Percentiles rank a stretch among this genome's conserved stretches.
These are phyloP conservation scores for Chlorella variabilis DNA, from an alignment of 163 green algal species.

Conservation along the genomic window DNA sequence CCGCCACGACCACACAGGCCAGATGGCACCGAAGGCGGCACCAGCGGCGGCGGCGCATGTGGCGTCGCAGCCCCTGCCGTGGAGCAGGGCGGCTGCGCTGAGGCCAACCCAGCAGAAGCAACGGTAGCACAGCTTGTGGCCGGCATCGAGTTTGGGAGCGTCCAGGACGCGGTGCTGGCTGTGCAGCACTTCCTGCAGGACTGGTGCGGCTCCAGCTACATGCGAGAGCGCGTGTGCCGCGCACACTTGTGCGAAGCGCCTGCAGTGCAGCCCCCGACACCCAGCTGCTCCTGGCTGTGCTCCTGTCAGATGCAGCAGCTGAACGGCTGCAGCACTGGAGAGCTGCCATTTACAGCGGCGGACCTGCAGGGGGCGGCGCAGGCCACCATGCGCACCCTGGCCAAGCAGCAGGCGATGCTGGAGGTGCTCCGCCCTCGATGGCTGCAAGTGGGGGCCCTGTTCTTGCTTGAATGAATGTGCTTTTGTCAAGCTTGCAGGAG, in stretches of 20 bases:
- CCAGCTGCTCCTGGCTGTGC: conserved; percentile 24
- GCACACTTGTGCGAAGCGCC: not conserved
- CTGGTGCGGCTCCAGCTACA: not conserved
- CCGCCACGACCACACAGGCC: too few species aligned
- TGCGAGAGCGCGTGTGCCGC: conserved; percentile 19
- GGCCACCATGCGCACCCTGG: not conserved
- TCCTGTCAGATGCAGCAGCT: not conserved
- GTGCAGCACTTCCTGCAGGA: conserved; percentile 16
- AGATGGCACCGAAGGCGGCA: too few species aligned
- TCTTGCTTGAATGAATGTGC: not conserved
- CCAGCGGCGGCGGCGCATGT: not conserved
- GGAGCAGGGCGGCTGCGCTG: not conserved
- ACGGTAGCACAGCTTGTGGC: not conserved
- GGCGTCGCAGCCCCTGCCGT: too few species aligned
- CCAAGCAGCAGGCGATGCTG: not conserved
- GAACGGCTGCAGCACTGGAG: not conserved
- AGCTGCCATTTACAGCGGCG: not conserved
- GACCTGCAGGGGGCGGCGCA: not conserved
- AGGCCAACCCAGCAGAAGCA: not conserved
- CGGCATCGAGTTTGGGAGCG: conserved; percentile 6
- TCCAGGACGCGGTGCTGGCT: conserved; percentile 26
- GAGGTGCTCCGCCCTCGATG: conserved; percentile 2
- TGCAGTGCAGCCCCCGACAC: not conserved
- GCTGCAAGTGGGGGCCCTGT: conserved; percentile 1
- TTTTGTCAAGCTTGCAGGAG: too few species aligned